These are phyloP conservation scores for Calonectria multiphialidica DNA, from an alignment of 2,329 filamentous ascomycete genomes.

Conservation along the genomic window DNA sequence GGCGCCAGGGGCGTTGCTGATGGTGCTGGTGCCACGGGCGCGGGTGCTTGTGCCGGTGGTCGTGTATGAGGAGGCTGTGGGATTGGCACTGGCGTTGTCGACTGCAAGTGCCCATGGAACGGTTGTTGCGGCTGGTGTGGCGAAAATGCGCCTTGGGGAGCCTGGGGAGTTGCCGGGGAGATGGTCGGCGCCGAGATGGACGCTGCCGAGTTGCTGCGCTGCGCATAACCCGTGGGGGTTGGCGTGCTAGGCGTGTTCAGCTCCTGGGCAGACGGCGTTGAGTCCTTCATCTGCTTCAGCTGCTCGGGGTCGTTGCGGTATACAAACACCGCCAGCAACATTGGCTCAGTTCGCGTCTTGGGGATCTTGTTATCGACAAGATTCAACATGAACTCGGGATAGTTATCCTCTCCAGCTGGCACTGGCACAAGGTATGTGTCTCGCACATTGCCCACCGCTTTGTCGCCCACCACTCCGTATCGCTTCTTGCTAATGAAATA, in stretches of 20 bases:
- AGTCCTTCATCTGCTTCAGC: constrained; percentile 44
- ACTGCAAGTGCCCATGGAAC: constrained; percentile 48
- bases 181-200: constrained; percentile 60
- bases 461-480: constrained; percentile 89
- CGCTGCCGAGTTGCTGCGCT: constrained; percentile 60
- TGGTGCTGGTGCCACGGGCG: constrained; percentile 10
- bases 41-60: constrained; percentile 19
- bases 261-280: constrained; percentile 9
- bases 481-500: constrained; percentile 87
- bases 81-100: constrained; percentile 51
- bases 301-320: constrained; percentile 72
- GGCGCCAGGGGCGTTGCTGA: constrained; percentile 26
- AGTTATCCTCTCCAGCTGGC: constrained; percentile 74
- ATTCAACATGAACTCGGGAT: constrained; percentile 90
- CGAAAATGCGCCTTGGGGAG: constrained; percentile 48
- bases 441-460: constrained; percentile 79
- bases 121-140: constrained; percentile 48
- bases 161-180: constrained; percentile 64
- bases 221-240: constrained; percentile 49
- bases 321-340: constrained; percentile 88
- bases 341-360: constrained; percentile 76
- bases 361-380: constrained; percentile 88
- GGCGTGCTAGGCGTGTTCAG: constrained; percentile 45
- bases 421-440: constrained; percentile 94
- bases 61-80: constrained; percentile 48